These are phyloP conservation scores for Tetracladium setigerum DNA, from an alignment of 495 filamentous ascomycete species.

Conservation along the genomic window DNA sequence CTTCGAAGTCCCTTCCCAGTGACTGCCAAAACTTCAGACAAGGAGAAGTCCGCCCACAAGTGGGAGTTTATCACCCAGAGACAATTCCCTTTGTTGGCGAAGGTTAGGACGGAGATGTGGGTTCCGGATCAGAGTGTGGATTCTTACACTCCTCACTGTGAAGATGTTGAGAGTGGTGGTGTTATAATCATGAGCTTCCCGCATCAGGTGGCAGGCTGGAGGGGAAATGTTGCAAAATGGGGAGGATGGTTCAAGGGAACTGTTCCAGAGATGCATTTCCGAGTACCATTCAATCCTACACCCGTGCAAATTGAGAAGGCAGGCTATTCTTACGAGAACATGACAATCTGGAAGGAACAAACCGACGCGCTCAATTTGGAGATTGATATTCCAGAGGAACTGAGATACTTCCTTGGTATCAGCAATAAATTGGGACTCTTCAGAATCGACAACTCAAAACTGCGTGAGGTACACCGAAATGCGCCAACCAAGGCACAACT, in stretches of 20 bases:
- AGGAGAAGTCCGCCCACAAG: conserved; percentile 38
- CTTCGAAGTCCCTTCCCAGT: conserved; percentile 46
- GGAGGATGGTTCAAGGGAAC: conserved; percentile 38
- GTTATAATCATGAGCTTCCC: conserved; percentile 56
- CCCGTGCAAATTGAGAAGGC: conserved; percentile 39
- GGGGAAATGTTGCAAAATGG: conserved; percentile 30
- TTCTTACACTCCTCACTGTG: conserved; percentile 30
- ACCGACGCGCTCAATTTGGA: conserved; percentile 55
- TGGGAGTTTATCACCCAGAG: conserved; percentile 83
- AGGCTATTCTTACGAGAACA: conserved; percentile 51
- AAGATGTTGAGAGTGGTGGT: conserved; percentile 45
- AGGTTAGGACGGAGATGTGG: conserved; percentile 72
- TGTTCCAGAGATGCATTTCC: conserved; percentile 45
- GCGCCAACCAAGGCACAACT: conserved; percentile 61
- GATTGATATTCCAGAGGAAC: conserved; percentile 36
- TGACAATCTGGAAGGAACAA: conserved; percentile 75
- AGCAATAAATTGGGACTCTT: conserved; percentile 63
- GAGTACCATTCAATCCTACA: conserved; percentile 59
- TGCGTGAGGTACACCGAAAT: conserved; percentile 64
- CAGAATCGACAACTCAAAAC: conserved; percentile 51
- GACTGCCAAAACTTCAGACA: conserved; percentile 26
- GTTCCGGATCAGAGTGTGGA: conserved; percentile 57
- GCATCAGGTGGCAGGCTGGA: conserved; percentile 37
- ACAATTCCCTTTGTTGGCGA: conserved; percentile 63
- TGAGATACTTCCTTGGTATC: conserved; percentile 54